These are phyloP conservation scores for Psilocybe cyanescens DNA, from an alignment of 768 basidiomycete species.

Conservation along the genomic window DNA sequence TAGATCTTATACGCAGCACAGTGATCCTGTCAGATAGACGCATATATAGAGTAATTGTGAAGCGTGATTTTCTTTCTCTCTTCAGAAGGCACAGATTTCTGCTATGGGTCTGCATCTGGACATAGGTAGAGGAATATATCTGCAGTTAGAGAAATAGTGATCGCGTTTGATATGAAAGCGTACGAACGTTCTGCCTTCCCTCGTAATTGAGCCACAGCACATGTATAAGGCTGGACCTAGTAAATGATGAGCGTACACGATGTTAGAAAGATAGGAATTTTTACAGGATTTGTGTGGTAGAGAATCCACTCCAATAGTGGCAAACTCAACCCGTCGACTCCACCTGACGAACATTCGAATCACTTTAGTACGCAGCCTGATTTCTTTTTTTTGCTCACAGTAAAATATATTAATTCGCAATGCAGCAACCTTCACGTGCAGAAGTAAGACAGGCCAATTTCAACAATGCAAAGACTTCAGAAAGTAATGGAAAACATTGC, in stretches of 20 bases:
- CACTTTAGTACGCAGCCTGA: too few relatives aligned
- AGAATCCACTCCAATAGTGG: not conserved
- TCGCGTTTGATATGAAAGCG: too few relatives aligned
- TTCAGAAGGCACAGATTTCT: not conserved
- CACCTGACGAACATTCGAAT: not conserved
- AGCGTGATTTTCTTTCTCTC: not conserved
- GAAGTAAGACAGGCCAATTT: too few relatives aligned
- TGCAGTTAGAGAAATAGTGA: too few relatives aligned
- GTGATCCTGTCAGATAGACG: too few relatives aligned
- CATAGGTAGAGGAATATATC: not conserved
- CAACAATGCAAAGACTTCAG: not conserved
- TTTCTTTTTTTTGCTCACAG: too few relatives aligned
- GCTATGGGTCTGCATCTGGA: not conserved
- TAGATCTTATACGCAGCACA: too few relatives aligned
- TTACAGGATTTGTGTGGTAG: not conserved
- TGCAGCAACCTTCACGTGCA: too few relatives aligned
- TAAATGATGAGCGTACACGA: not conserved
- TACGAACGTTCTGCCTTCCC: not conserved
- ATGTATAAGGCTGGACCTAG: not conserved
- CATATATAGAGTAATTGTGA: too few relatives aligned
- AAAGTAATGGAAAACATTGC: too few relatives aligned
- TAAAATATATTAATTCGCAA: too few relatives aligned
- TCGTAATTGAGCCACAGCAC: not conserved
- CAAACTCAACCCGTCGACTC: not conserved
- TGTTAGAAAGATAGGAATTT: not conserved